These are phyloP conservation scores for Flaveria trinervia DNA, from an alignment of 129 eudicot genomes.

Conservation along the genomic window DNA sequence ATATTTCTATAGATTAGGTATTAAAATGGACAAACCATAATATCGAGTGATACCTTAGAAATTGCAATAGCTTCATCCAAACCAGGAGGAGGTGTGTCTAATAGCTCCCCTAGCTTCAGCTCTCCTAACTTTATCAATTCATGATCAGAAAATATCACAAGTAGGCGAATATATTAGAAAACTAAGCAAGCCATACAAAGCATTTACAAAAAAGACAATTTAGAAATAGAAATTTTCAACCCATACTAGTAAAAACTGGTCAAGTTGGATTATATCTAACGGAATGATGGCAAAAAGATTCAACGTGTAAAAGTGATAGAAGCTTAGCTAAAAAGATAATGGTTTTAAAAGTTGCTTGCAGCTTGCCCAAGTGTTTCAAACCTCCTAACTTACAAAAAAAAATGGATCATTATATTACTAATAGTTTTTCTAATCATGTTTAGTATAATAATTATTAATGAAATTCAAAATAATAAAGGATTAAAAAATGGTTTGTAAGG, in stretches of 20 bases:
- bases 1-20: not conserved
- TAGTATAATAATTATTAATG: not conserved
- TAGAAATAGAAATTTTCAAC: not conserved
- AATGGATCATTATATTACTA: not conserved
- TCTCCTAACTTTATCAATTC: slow-evolving; percentile 66
- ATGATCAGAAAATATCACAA: not conserved
- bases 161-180: not conserved
- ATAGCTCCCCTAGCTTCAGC: slow-evolving; percentile 91
- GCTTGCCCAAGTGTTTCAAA: not conserved
- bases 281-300: not conserved
- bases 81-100: slow-evolving; percentile 99
- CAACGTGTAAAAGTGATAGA: not conserved
- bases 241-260: not conserved
- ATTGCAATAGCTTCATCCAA: slow-evolving; percentile 96
- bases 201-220: not conserved
- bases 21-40: not conserved
- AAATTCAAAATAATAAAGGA: not conserved
- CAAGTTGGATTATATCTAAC: not conserved
- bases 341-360: not conserved
- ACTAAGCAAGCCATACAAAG: not conserved
- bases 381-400: not conserved
- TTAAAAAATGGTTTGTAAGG: not conserved
- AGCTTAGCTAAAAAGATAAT: not conserved
- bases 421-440: not conserved
- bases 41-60: slow-evolving; percentile 58